phyloP scores from a whole-genome alignment of 345 rosid genomes.

The Eucalyptus grandis region DNA sequence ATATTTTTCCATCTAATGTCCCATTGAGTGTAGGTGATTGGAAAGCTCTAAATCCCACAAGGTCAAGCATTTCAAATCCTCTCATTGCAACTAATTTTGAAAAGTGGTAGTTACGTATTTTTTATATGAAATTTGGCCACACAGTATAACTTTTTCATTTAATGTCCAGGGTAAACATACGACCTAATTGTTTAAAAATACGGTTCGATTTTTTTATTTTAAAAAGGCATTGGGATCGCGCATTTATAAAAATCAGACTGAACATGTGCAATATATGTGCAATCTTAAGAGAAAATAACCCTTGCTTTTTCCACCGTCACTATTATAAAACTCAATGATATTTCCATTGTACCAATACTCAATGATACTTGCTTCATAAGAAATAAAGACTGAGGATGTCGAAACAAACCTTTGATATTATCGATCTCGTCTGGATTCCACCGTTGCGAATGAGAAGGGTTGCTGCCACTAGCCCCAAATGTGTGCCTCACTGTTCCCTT shows the following conservation, averaged over 20 bases:
- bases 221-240: no score
- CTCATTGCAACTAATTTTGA: no score
- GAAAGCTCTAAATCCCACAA: no score
- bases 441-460: fast-evolving
- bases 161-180: no score
- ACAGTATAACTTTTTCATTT: not conserved
- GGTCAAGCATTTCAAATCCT: no score
- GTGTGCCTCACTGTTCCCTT: no score
- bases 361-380: not conserved
- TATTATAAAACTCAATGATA: not conserved
- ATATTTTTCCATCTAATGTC: no score
- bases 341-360: not conserved
- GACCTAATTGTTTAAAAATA: no score
- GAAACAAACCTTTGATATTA: not conserved
- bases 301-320: not conserved
- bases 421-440: not conserved
- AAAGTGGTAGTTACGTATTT: not conserved
- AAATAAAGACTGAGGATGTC: not conserved
- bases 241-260: no score
- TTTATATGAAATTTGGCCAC: no score
- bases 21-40: no score
- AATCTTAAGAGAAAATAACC: not conserved
- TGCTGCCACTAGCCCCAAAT: fast-evolving
- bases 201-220: fast-evolving
- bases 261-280: no score